These are phyloP conservation scores for Astragalus membranaceus DNA, from an alignment of 306 rosid species.

Conservation along the genomic window DNA sequence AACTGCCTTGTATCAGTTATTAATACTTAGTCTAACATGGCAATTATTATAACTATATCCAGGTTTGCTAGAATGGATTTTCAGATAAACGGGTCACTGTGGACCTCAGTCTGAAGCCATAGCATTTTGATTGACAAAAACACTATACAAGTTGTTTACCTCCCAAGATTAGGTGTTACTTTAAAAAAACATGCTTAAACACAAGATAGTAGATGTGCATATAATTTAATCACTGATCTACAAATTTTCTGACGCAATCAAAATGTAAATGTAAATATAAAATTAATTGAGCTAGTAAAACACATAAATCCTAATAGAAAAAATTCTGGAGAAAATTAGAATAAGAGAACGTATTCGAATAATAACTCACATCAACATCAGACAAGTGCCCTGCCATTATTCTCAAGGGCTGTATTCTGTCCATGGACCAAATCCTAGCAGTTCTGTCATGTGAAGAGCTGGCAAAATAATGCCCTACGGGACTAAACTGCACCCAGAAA, in stretches of 20 bases:
- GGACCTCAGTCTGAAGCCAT: neutral
- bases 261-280: neutral
- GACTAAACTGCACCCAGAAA: slow-evolving; percentile 76
- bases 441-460: slow-evolving; percentile 97
- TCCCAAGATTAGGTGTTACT: neutral
- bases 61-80: neutral
- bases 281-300: neutral
- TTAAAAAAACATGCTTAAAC: neutral
- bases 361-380: slow-evolving; percentile 85
- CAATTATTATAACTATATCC: neutral
- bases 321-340: neutral
- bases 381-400: slow-evolving; percentile 98
- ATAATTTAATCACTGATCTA: neutral
- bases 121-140: neutral
- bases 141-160: neutral
- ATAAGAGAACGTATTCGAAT: neutral
- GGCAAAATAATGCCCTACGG: slow-evolving; percentile 92
- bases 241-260: neutral
- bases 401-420: slow-evolving; percentile 86
- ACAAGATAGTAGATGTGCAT: neutral
- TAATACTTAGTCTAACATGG: neutral
- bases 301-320: neutral
- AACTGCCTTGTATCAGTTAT: neutral
- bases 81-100: neutral
- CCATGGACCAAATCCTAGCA: slow-evolving; percentile 95